Percentiles rank a stretch among this genome's conserved stretches.
Evolutionary conservation across 2,329 filamentous ascomycete species (phyloP).

Genomic region (Colletotrichum sojae): DNA sequence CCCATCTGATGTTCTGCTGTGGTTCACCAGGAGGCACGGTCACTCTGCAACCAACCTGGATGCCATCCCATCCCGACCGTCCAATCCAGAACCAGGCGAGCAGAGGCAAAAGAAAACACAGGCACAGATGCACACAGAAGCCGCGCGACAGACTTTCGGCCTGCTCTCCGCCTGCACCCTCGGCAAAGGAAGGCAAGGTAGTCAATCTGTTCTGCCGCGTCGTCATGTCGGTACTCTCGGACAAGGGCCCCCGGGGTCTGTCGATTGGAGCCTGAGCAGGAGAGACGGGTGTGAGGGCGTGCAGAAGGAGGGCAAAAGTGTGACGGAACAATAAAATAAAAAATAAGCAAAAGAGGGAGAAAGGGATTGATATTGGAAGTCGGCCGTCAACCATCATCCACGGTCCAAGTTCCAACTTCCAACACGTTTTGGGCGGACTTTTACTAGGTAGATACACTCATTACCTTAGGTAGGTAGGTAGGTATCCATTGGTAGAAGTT

Average conservation of each 20-base stretch:
- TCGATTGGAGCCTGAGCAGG: not conserved
- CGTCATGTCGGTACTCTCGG: slow-evolving; percentile 19
- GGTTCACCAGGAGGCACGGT: too few species aligned
- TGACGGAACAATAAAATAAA: not conserved
- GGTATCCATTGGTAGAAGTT: too few species aligned
- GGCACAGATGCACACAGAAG: slow-evolving; percentile 8
- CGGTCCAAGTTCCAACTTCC: too few species aligned
- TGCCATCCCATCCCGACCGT: not conserved
- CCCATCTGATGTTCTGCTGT: not conserved
- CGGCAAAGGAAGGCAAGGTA: slow-evolving; percentile 13
- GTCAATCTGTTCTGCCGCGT: slow-evolving; percentile 6
- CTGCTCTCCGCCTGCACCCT: slow-evolving; percentile 3
- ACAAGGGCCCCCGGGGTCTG: slow-evolving; percentile 9
- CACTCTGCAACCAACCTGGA: not conserved
- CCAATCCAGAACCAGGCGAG: slow-evolving; percentile 1
- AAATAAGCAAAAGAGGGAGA: slow-evolving; percentile 9
- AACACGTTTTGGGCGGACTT: too few species aligned
- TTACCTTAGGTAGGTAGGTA: too few species aligned
- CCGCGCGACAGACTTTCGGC: slow-evolving; percentile 8
- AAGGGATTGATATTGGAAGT: not conserved
- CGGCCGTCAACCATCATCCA: too few species aligned
- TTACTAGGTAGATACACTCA: too few species aligned
- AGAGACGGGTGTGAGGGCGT: not conserved
- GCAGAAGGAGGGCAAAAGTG: not conserved
- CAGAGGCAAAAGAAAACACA: not conserved